These are phyloP conservation scores for Apiotrichum montevideense DNA, from an alignment of 1,284 basidiomycete genomes.

Conservation along the genomic window DNA sequence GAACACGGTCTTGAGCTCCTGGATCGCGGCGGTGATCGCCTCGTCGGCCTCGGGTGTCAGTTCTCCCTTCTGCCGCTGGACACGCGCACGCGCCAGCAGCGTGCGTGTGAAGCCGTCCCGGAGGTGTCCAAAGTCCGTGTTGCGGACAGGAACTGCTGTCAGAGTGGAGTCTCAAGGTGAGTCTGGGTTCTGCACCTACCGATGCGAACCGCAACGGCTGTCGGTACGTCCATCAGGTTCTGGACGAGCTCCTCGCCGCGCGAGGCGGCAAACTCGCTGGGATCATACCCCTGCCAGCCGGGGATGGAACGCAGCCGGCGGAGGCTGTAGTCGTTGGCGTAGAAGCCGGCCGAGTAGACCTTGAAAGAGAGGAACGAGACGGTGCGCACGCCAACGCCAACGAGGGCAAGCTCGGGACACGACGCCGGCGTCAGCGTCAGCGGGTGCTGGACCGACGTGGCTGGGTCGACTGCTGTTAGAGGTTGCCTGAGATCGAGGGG, in stretches of 20 bases:
- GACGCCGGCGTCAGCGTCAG: constrained; percentile 25
- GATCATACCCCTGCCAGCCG: neutral
- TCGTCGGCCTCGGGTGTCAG: constrained; percentile 30
- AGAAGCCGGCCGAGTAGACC: constrained; percentile 53
- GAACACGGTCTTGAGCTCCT: constrained; percentile 48
- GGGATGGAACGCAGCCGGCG: constrained; percentile 6
- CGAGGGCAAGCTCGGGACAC: constrained; percentile 38
- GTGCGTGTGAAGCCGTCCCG: constrained; percentile 53
- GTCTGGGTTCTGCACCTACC: constrained; percentile 23
- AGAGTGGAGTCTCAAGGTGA: neutral
- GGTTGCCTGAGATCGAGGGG: neutral
- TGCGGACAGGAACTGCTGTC: constrained; percentile 49
- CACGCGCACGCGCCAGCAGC: constrained; percentile 48
- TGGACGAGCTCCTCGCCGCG: constrained; percentile 5
- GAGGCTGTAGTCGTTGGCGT: constrained; percentile 44
- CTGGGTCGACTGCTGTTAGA: constrained; percentile 33
- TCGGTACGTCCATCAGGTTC: constrained; percentile 14
- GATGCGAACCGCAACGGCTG: constrained; percentile 43
- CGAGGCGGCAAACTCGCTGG: neutral
- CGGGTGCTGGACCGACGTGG: constrained; percentile 43
- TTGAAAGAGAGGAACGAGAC: constrained; percentile 52
- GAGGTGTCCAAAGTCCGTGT: constrained; percentile 52
- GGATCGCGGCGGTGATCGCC: constrained; percentile 38
- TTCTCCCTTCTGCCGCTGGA: constrained; percentile 28
- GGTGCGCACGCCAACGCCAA: constrained; percentile 52